Evolutionary conservation across 306 rosid genomes (phyloP), one percentile per base, ranked within the genome.

Genomic region (Betula pendula): DNA sequence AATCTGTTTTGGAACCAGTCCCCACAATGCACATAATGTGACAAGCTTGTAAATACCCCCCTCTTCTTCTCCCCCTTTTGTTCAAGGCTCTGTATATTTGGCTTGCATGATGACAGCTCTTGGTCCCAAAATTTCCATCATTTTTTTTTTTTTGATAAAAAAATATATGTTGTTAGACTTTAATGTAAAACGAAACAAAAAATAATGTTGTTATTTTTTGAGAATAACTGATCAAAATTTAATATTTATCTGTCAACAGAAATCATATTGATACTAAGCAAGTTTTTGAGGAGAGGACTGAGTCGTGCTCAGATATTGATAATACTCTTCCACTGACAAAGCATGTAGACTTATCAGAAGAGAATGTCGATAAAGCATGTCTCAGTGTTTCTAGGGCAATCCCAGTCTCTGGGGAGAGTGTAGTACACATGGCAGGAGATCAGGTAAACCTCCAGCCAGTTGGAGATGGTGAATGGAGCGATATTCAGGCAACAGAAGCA

Each of bases 361-460:
- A 86, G 77, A 93, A 96, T 78, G 98, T 96, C 75, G 99, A 96
- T 76, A 96, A 96, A 85, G 99, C 99, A 63, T 96, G 99, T 86
- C 88, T 96, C 56, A 92, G 94, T 77, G 89, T 79, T 80, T 91
- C 97, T 25, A 88, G 91, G 86, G 88, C 93, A 24, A 77, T 81
- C 27, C 89, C 90, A 0, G 86, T 79, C 55, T 88, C 93, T 27
- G 96, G 84, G 20, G 99, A 91, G 91, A 89, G 80, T 66, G 94
- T 91, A 58, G 96, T 90, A 20, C 94, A 82, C 85, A 82, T 90
- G 93, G 84, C 93, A 9, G 88, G 88, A 6, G 86, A 89, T 80
- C 94, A 87, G 78, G 86, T 76, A 10, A 89, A 80, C 83, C 86
- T 83, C 74, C 94, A 45, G 75, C 89, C 92, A 15, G 88, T 85